Base-by-base conservation (phyloP, 176 grass and related monocot genomes). In the Carex pumila region DNA sequence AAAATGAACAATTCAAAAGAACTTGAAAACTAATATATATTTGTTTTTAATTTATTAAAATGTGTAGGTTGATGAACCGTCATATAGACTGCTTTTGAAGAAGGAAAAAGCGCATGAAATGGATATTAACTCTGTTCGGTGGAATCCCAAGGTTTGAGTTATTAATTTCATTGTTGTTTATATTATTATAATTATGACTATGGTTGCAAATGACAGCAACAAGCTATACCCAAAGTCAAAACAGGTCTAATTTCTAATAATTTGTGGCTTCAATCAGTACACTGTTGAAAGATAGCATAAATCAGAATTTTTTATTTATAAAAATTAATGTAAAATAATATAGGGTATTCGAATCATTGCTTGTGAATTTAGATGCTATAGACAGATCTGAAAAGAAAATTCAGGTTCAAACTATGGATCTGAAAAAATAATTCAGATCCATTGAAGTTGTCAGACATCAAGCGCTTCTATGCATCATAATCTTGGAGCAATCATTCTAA, bases 91-190 rank as follows among this genome's bases (percentile, higher is more conserved):
- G 87, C 65, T 92, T 57, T 79, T 94, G 61, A 99, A 91, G 85
- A 99, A 93, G 88, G 88, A 95, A 75, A 99, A 95, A 71, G 93
- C 96, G 5, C 96, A 99, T 94, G 91, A 88, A 53, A 99, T 99
- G 96, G 96, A 99, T 87, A 86, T 99, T 86, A 99, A 99, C 66
- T 92, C 81, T 61, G 91, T 99, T 15, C 85, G 65, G 59, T 99
- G 96, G 96, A 92, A 92, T 89, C 93, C 93, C 62, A 94, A 95
- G 96, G 96, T 99, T 86, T 34, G 25, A 49, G 25, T n/a, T 22
- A 43, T 36, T 30, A 19, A 82, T 59, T 31, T 85, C 49, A 8
- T 64, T 82, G 30, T 70, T 68, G 31, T 58, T 50, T 21, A 2
- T 65, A 30, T 78, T 56, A 78, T 25, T 34, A 56, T 76, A 32